phyloP scores from a whole-genome alignment of 306 rosid genomes.

The Trichosanthes cucumerina region DNA sequence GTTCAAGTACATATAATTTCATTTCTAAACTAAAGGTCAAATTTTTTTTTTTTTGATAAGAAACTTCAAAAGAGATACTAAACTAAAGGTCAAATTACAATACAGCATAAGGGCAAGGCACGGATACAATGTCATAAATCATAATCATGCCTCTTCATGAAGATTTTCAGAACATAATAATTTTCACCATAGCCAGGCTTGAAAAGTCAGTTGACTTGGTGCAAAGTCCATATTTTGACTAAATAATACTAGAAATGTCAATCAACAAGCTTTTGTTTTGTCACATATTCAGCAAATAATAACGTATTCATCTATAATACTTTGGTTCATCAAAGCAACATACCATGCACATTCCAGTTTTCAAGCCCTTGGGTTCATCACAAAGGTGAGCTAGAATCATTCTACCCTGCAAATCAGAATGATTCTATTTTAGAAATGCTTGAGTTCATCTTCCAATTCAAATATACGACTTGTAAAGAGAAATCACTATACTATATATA shows the following conservation, averaged over 20 bases:
- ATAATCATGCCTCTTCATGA: neutral
- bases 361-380: slow-evolving; percentile 97
- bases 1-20: neutral
- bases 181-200: neutral
- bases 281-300: neutral
- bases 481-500: too few species aligned
- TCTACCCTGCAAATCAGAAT: slow-evolving; percentile 67
- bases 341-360: slow-evolving; percentile 99
- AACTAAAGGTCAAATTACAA: neutral
- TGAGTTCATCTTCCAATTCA: neutral
- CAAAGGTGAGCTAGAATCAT: slow-evolving; percentile 91
- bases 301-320: neutral
- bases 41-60: too few species aligned
- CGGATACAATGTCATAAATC: neutral
- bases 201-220: neutral
- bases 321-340: neutral
- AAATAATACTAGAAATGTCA: neutral
- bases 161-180: neutral
- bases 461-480: too few species aligned
- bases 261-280: neutral
- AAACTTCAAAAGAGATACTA: too few species aligned
- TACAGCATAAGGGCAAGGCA: neutral
- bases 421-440: neutral
- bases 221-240: neutral
- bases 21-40: neutral